Evolutionary conservation across 225 moss, liverwort and hornwort genomes (phyloP).

Genomic region (Lunularia cruciata): DNA sequence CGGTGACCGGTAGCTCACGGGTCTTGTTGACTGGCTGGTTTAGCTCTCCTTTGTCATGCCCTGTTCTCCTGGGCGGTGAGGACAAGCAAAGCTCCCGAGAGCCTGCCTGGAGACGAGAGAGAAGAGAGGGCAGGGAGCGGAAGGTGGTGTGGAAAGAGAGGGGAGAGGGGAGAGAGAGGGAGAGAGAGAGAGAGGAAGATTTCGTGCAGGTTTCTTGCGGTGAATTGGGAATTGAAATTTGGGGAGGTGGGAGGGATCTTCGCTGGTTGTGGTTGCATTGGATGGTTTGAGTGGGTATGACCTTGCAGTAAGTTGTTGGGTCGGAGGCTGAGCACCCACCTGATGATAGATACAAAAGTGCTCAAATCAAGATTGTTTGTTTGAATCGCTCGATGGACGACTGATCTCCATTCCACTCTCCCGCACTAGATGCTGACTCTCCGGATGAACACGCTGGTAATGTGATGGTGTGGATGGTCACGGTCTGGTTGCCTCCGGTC

Average conservation of each 20-base stretch:
- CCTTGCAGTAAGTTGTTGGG: neutral
- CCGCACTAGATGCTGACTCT: neutral
- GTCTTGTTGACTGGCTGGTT: neutral
- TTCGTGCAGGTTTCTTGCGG: neutral
- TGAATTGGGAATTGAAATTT: constrained; percentile 25
- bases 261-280: constrained; percentile 6
- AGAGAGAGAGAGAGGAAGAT: neutral
- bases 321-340: no score
- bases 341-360: neutral
- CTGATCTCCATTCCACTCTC: neutral
- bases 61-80: constrained; percentile 4
- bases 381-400: constrained; percentile 4
- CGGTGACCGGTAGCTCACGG: neutral
- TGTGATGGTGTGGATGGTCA: neutral
- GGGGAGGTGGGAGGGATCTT: constrained; percentile 19
- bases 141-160: neutral
- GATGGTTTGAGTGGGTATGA: neutral
- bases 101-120: neutral
- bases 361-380: neutral
- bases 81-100: constrained; percentile 11
- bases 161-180: neutral
- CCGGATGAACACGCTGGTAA: neutral
- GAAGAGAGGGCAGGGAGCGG: neutral
- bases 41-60: neutral
- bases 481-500: neutral